Evolutionary conservation across 108 stramenopile genomes (phyloP).

Genomic region (Skeletonema menzelii): DNA sequence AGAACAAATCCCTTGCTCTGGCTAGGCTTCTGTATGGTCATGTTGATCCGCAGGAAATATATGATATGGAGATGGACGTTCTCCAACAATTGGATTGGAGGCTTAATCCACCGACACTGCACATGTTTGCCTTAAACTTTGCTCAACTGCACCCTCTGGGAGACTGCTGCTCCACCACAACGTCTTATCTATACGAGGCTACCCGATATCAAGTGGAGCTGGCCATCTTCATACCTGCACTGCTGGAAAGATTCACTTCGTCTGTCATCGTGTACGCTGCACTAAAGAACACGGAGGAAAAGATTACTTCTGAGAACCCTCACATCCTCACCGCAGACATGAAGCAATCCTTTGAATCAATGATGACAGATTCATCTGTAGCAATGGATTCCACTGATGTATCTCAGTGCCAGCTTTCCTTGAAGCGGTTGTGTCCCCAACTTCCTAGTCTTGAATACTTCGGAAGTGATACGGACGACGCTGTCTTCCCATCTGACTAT

Average conservation of each 20-base stretch:
- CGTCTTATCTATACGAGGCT: constrained; percentile 19
- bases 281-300: constrained; percentile 13
- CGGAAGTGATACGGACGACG: not conserved
- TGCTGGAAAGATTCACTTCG: constrained; percentile 2
- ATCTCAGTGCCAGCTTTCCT: not conserved
- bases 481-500: not conserved
- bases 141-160: constrained; percentile 9
- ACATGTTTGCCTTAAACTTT: constrained; percentile 11
- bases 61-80: constrained; percentile 10
- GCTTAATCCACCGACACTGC: constrained; percentile 21
- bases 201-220: constrained; percentile 20
- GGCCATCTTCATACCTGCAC: constrained; percentile 10
- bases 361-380: not conserved
- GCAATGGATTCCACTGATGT: not conserved
- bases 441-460: not conserved
- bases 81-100: constrained; percentile 9
- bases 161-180: not conserved
- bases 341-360: not conserved
- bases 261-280: constrained; percentile 16
- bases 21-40: not conserved
- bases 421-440: not conserved
- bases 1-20: not conserved
- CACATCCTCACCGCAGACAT: not conserved
- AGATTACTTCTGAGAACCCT: not conserved
- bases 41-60: constrained; percentile 30